Conservation (phyloP, 371 early-diverging fungal species). For the Mortierella sp. region DNA sequence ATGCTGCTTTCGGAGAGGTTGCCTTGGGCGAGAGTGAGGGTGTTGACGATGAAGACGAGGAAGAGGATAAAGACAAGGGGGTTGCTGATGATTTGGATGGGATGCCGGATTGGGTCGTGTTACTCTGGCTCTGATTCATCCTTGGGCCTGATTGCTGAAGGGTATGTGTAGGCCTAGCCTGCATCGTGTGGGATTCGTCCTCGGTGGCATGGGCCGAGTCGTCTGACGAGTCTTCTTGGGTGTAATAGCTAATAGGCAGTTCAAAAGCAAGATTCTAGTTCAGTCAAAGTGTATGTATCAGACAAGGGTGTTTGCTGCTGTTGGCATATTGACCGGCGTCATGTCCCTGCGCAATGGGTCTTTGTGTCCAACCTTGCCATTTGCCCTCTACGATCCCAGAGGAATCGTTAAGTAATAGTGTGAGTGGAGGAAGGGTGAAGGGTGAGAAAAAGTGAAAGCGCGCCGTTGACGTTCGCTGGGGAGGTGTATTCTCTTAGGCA, state of each 20-base stretch:
- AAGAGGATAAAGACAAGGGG: neutral
- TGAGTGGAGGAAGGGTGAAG: neutral
- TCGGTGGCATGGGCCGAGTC: conserved; percentile 24
- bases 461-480: neutral
- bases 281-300: neutral
- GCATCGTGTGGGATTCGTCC: conserved; percentile 5
- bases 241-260: conserved; percentile 32
- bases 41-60: conserved; percentile 8
- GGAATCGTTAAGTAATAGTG: neutral
- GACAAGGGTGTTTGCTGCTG: neutral
- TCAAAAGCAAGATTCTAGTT: neutral
- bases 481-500: neutral
- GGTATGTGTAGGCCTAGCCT: neutral
- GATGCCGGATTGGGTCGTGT: conserved; percentile 8
- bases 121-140: neutral
- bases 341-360: neutral
- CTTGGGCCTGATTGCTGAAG: neutral
- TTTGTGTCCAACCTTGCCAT: conserved; percentile 6
- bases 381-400: conserved; percentile 10
- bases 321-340: neutral
- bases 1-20: neutral
- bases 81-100: neutral
- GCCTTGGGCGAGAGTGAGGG: conserved; percentile 13
- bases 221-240: conserved; percentile 53
- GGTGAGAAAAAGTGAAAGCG: neutral